Evolutionary conservation across 1,139 yeast genomes (phyloP).

Genomic region (Geotrichum aggregatum): DNA sequence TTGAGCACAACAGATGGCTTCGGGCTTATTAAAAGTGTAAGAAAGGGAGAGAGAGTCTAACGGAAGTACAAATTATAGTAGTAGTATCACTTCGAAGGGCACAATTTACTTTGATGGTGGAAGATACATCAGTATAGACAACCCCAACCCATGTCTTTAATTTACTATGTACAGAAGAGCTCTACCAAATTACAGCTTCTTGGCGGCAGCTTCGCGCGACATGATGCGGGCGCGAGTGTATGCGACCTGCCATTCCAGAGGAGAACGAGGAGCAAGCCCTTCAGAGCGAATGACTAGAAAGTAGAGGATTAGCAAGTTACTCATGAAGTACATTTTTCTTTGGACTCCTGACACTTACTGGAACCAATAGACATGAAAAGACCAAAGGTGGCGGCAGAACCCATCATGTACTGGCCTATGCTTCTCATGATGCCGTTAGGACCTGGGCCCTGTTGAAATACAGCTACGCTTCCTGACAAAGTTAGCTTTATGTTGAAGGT

Average conservation of each 20-base stretch:
- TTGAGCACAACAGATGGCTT: no score
- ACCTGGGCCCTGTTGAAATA: constrained; percentile 93
- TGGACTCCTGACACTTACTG: constrained; percentile 24
- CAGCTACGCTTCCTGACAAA: constrained; percentile 75
- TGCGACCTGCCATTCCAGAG: constrained; percentile 35
- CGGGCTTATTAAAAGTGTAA: no score
- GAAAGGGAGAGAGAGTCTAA: no score
- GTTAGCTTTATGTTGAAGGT: no score
- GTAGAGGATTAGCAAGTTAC: no score
- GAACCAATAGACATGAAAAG: constrained; percentile 89
- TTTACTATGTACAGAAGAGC: constrained; percentile 4
- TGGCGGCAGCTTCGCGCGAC: constrained; percentile 19
- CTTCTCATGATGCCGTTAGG: constrained; percentile 97
- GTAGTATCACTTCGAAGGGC: no score
- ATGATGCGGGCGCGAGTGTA: constrained; percentile 29
- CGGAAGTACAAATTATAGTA: no score
- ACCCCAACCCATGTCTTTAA: not conserved
- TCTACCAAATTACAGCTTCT: constrained; percentile 9
- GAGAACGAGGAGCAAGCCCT: constrained; percentile 28
- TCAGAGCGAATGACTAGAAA: constrained; percentile 81
- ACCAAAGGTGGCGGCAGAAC: constrained; percentile 95
- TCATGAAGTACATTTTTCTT: no score
- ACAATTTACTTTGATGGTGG: no score
- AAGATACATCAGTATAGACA: not conserved
- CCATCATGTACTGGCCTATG: constrained; percentile 91